These are phyloP conservation scores for Botrytis cinerea DNA, from an alignment of 2,329 filamentous ascomycete genomes.

Conservation along the genomic window DNA sequence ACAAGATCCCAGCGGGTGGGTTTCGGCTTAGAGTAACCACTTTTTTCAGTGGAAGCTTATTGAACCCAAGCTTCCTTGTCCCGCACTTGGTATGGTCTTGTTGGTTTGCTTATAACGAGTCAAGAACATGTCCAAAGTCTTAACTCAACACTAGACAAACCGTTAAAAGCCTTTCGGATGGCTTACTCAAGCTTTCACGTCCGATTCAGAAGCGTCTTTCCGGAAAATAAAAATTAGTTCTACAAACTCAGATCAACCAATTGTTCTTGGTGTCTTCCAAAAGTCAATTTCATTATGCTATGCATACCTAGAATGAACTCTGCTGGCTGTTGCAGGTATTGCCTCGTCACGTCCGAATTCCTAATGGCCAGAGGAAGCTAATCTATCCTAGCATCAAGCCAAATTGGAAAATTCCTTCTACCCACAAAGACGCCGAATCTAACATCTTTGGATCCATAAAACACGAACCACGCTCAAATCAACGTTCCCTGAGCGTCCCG, in stretches of 20 bases:
- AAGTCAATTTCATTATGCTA: constrained; percentile 1
- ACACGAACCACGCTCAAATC: constrained; percentile 8
- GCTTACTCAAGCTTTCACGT: background rate
- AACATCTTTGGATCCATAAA: constrained; percentile 9
- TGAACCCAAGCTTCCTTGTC: constrained; percentile 10
- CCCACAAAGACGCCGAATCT: constrained; percentile 22
- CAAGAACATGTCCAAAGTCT: background rate
- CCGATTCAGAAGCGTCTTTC: background rate
- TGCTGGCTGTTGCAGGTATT: background rate
- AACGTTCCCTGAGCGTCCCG: background rate
- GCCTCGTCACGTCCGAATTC: background rate
- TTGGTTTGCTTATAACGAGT: background rate
- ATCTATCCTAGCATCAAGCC: background rate
- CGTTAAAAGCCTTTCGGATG: background rate
- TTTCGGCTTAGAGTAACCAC: background rate
- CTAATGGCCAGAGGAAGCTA: constrained; percentile 2
- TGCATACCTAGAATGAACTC: background rate
- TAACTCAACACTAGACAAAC: background rate
- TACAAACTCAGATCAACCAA: background rate
- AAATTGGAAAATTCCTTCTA: background rate
- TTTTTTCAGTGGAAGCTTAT: constrained; percentile 17
- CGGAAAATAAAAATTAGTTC: background rate
- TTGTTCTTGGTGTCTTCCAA: constrained; percentile 14
- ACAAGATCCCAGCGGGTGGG: background rate
- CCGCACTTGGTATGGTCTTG: background rate